phyloP scores from a whole-genome alignment of 345 rosid species.

The Arabis alpina region DNA sequence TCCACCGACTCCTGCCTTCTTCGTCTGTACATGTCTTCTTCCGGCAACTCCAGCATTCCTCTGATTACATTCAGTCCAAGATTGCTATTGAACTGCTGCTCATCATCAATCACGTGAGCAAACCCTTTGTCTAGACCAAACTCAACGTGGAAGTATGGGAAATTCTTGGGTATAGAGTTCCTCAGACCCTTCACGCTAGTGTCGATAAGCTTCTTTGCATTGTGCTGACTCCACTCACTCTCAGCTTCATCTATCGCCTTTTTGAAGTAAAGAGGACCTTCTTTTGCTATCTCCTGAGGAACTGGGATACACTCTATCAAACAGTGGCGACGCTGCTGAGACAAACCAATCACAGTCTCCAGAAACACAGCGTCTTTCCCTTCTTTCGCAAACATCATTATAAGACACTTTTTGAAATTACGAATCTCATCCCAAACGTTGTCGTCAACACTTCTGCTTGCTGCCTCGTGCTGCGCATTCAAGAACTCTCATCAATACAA shows the following conservation, averaged over 20 bases:
- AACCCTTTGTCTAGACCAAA: conserved; percentile 82
- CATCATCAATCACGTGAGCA: conserved; percentile 95
- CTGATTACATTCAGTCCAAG: conserved; percentile 87
- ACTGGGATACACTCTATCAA: conserved; percentile 85
- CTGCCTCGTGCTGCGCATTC: conserved; percentile 71
- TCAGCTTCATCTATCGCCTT: conserved; percentile 98
- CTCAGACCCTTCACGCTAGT: conserved; percentile 86
- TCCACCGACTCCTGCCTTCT: conserved; percentile 69
- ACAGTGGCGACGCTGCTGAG: conserved; percentile 85
- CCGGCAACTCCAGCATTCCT: conserved; percentile 77
- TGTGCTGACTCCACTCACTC: conserved; percentile 99
- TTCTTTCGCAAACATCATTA: conserved; percentile 86
- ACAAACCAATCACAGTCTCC: conserved; percentile 84
- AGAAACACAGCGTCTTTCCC: conserved; percentile 83
- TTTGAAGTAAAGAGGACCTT: conserved; percentile 87
- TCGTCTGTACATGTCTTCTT: conserved; percentile 89
- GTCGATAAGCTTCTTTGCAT: conserved; percentile 89
- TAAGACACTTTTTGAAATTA: conserved; percentile 89
- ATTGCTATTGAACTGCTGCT: conserved; percentile 75
- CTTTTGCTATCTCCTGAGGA: conserved; percentile 67
- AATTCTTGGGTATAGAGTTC: conserved; percentile 83
- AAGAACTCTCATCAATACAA: conserved; percentile 4
- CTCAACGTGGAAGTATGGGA: conserved; percentile 95
- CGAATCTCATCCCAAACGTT: conserved; percentile 90
- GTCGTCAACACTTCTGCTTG: conserved; percentile 75